Evolutionary conservation across 495 filamentous ascomycete genomes (phyloP).

Genomic region (Neurospora sp.): DNA sequence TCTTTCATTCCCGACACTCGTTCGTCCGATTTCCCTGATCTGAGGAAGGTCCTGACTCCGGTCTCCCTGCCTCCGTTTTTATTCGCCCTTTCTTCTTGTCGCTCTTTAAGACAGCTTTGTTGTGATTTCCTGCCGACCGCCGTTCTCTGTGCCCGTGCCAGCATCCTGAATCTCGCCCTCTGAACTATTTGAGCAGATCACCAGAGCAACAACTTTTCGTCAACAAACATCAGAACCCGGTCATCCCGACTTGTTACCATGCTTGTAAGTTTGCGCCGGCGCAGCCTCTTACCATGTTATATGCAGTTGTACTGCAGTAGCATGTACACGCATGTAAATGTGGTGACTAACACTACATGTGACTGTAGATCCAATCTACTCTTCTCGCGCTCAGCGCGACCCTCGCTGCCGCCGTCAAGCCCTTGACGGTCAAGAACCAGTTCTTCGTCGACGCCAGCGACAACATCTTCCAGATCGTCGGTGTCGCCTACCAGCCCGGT

Average conservation of each 20-base stretch:
- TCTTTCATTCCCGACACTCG: not conserved
- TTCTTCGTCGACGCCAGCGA: conserved; percentile 79
- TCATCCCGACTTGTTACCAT: not conserved
- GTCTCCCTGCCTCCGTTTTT: not conserved
- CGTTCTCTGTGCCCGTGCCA: not conserved
- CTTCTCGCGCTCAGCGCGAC: conserved; percentile 38
- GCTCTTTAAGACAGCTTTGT: not conserved
- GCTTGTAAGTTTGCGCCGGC: not conserved
- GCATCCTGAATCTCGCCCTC: not conserved
- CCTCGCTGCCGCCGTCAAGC: conserved; percentile 55
- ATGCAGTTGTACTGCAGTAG: not conserved
- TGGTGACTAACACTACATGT: not conserved
- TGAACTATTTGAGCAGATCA: not conserved
- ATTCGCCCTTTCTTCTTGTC: not conserved
- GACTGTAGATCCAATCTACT: conserved; percentile 25
- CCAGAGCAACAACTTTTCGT: not conserved
- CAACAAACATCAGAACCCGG: not conserved
- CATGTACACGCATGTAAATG: not conserved
- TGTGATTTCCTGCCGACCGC: not conserved
- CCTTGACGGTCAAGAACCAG: conserved; percentile 61
- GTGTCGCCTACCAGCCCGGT: conserved; percentile 91
- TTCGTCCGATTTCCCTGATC: not conserved
- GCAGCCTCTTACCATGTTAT: not conserved
- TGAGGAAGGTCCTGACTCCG: not conserved
- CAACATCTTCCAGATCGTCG: conserved; percentile 79